These are phyloP conservation scores for Aspergillus steynii DNA, from an alignment of 495 filamentous ascomycete genomes.

Conservation along the genomic window DNA sequence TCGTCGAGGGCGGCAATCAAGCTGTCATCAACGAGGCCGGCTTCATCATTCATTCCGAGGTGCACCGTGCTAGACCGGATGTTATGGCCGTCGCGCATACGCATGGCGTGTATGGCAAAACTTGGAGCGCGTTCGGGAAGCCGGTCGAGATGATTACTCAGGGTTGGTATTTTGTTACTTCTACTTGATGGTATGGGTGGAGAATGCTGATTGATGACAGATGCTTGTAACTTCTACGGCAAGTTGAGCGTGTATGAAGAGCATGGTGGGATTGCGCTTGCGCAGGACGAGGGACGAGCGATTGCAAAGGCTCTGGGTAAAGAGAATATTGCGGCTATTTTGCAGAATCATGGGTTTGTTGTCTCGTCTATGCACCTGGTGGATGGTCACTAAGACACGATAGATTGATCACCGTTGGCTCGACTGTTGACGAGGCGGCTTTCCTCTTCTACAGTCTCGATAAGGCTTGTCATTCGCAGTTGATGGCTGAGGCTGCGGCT, in stretches of 20 bases:
- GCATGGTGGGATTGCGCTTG: slow-evolving; percentile 59
- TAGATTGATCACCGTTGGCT: slow-evolving; percentile 60
- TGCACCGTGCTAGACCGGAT: slow-evolving; percentile 52
- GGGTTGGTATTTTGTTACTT: slow-evolving; percentile 24
- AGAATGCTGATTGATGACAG: slow-evolving; percentile 25
- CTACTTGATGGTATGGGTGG: neutral
- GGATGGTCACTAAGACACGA: neutral
- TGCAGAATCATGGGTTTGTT: slow-evolving; percentile 64
- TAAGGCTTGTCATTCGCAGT: slow-evolving; percentile 64
- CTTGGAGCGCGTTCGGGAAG: slow-evolving; percentile 49
- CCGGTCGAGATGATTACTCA: slow-evolving; percentile 52
- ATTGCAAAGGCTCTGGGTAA: slow-evolving; percentile 61
- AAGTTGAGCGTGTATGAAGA: slow-evolving; percentile 53
- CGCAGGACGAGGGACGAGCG: slow-evolving; percentile 58
- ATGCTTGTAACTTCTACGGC: slow-evolving; percentile 59
- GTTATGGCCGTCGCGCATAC: slow-evolving; percentile 53
- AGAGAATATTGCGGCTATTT: slow-evolving; percentile 61
- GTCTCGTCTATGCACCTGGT: neutral
- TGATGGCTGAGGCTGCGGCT: slow-evolving; percentile 61
- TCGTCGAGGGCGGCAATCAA: slow-evolving; percentile 54
- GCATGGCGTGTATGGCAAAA: slow-evolving; percentile 47
- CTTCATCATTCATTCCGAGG: slow-evolving; percentile 63
- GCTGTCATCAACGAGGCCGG: slow-evolving; percentile 63
- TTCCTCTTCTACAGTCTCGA: slow-evolving; percentile 69
- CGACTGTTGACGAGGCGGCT: slow-evolving; percentile 65